Evolutionary conservation across 179 eudicot species (phyloP), one percentile per base, ranked within the genome.

Genomic region (Sideroxylon spinosum): DNA sequence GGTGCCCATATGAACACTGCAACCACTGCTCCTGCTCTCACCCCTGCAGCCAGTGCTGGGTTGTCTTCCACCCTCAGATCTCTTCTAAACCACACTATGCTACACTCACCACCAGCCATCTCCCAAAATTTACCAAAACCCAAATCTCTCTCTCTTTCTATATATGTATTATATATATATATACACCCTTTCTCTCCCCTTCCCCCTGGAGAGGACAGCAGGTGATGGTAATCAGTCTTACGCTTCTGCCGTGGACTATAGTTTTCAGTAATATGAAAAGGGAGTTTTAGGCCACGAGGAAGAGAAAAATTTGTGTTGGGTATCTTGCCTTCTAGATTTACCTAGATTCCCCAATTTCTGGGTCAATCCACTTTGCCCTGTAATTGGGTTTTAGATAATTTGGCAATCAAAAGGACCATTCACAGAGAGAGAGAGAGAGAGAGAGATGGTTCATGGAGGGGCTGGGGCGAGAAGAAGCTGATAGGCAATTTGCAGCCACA

Each of bases 81-180:
- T 79, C 98, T 93, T 75, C 99, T 93, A 22, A 95, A 87, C 99
- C 99, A 95, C n/a, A 95, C 99, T 88, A 95, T 88, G 78, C 90
- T 95, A 79, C 98, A 82, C 46, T 90, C 88, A 60, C 84, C 82
- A 10, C 63, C 63, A 8, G 87, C 64, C 93, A 86, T 89, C 81
- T 78, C 60, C 76, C 48, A 56, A 71, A n/a, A 4, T 73, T 60
- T 32, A 13, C 76, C 60, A 64, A 74, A 28, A 7, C 77, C 66
- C 73, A 66, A n/a, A 49, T 19, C 62, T 12, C 63, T 56, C 37
- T 7, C 69, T 72, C n/a, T 20, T 63, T n/a, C 2, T 37, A 37
- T 37, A 37, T 3, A 32, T 3, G 44, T 37, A 37, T 37, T 37
- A 37, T 37, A 37, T 37, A 37, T 37, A 37, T 37, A 37, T 37